Evolutionary conservation across 139 green algal genomes (phyloP).

Genomic region (Ulvella scutata): DNA sequence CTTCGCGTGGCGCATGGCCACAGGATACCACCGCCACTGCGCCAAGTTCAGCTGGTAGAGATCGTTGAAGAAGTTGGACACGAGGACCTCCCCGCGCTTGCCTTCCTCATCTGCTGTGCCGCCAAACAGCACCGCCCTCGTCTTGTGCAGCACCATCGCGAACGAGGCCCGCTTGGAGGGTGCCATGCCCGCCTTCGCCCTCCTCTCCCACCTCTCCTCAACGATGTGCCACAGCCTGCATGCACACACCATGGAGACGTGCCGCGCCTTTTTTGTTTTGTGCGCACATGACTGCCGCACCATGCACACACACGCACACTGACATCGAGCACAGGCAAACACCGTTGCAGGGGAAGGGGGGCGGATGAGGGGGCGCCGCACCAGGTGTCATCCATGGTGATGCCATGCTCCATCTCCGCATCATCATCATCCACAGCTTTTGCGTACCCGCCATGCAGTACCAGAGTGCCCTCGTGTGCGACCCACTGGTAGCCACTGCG

Average conservation of each 20-base stretch:
- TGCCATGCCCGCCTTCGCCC: constrained; percentile 77
- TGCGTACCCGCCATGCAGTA: constrained; percentile 81
- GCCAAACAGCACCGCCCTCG: constrained; percentile 75
- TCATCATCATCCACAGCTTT: constrained; percentile 57
- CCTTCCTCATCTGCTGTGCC: constrained; percentile 79
- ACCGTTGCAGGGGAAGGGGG: no score
- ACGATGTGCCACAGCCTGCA: no score
- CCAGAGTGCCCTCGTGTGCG: constrained; percentile 50
- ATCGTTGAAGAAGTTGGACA: constrained; percentile 68
- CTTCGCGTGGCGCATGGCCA: constrained; percentile 32
- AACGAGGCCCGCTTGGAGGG: constrained; percentile 68
- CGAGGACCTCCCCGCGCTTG: constrained; percentile 48
- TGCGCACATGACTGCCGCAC: no score
- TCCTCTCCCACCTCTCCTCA: constrained; percentile 77
- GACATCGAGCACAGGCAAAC: no score
- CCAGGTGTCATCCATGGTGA: constrained; percentile 80
- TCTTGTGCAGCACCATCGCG: constrained; percentile 52
- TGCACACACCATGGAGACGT: no score
- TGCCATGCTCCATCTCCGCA: constrained; percentile 59
- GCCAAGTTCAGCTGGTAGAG: constrained; percentile 70
- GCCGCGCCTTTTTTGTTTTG: no score
- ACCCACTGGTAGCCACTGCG: constrained; percentile 57
- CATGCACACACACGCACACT: no score
- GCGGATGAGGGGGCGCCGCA: constrained; percentile 38
- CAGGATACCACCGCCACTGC: constrained; percentile 50